Percentiles rank a stretch among this genome's conserved stretches.
Conservation (phyloP, 2,329 filamentous ascomycete genomes). For the Colletotrichum tropicicola region DNA sequence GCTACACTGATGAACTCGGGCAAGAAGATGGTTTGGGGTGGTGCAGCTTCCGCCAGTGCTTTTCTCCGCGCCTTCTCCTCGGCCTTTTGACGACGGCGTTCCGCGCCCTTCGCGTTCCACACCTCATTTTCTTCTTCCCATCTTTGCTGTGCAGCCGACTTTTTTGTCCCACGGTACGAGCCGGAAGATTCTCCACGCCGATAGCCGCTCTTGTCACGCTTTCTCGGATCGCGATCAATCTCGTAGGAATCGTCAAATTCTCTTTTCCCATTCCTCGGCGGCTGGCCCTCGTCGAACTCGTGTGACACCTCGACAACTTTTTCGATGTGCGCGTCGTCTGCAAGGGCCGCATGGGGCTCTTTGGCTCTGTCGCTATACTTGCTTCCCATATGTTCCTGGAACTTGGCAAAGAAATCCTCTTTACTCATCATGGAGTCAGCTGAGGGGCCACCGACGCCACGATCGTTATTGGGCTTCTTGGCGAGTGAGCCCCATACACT, state of each 20-base stretch:
- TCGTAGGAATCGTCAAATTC: constrained; percentile 28
- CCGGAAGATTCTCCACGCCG: constrained; percentile 9
- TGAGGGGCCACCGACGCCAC: background rate
- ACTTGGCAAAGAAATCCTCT: constrained; percentile 8
- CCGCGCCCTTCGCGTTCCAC: constrained; percentile 50
- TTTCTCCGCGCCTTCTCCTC: constrained; percentile 52
- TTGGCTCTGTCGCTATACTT: background rate
- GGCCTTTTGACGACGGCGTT: constrained; percentile 50
- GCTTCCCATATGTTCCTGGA: constrained; percentile 1
- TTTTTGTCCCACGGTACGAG: constrained; percentile 5
- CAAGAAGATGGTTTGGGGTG: constrained; percentile 66
- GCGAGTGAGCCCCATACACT: constrained; percentile 9
- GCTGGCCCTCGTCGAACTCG: too few relatives aligned
- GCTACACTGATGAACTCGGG: constrained; percentile 93
- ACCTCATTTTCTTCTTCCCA: constrained; percentile 42
- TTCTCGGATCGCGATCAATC: constrained; percentile 24
- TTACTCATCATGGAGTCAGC: background rate
- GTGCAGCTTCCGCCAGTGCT: constrained; percentile 52
- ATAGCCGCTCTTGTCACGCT: constrained; percentile 14
- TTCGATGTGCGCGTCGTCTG: background rate
- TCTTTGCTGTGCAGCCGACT: constrained; percentile 5
- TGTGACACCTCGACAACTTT: background rate
- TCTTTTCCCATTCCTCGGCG: background rate
- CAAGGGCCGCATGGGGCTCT: background rate
- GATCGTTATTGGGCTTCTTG: background rate